phyloP scores from a whole-genome alignment of 106 monocot species.

The Agapanthus africanus region DNA sequence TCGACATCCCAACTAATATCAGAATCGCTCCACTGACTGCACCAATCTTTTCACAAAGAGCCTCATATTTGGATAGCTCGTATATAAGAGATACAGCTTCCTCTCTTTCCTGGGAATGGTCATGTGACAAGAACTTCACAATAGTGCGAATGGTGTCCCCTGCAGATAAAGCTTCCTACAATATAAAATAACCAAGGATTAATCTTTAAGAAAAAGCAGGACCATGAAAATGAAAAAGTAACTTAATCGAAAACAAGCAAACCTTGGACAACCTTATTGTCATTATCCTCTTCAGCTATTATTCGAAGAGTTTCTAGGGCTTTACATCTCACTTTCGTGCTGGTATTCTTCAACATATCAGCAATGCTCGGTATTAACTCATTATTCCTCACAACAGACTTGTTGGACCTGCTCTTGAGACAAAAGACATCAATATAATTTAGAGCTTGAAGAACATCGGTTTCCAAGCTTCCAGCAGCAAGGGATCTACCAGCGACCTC shows the following conservation, averaged over 20 bases:
- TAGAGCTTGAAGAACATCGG: constrained; percentile 56
- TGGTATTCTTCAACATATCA: constrained; percentile 73
- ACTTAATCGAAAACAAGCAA: constrained; percentile 1
- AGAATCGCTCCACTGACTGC: constrained; percentile 77
- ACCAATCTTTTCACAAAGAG: constrained; percentile 81
- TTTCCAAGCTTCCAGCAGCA: constrained; percentile 53
- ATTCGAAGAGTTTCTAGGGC: constrained; percentile 74
- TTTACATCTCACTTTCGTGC: constrained; percentile 54
- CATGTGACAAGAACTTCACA: constrained; percentile 79
- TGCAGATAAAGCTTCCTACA: constrained; percentile 52
- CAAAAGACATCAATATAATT: constrained; percentile 47
- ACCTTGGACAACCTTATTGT: constrained; percentile 62
- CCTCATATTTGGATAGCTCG: constrained; percentile 75
- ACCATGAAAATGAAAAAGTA: not conserved
- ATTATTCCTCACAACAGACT: constrained; percentile 40
- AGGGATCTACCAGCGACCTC: constrained; percentile 58
- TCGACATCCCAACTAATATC: constrained; percentile 69
- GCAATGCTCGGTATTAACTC: constrained; percentile 55
- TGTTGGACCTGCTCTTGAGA: constrained; percentile 52
- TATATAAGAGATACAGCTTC: constrained; percentile 72
- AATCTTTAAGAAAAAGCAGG: constrained; percentile 3
- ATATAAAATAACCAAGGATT: constrained; percentile 9
- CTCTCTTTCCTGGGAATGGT: constrained; percentile 60
- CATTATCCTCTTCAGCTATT: constrained; percentile 70
- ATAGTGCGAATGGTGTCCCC: constrained; percentile 72